These are phyloP conservation scores for Neofusicoccum sp. DNA, from an alignment of 2,329 filamentous ascomycete genomes.

Conservation along the genomic window DNA sequence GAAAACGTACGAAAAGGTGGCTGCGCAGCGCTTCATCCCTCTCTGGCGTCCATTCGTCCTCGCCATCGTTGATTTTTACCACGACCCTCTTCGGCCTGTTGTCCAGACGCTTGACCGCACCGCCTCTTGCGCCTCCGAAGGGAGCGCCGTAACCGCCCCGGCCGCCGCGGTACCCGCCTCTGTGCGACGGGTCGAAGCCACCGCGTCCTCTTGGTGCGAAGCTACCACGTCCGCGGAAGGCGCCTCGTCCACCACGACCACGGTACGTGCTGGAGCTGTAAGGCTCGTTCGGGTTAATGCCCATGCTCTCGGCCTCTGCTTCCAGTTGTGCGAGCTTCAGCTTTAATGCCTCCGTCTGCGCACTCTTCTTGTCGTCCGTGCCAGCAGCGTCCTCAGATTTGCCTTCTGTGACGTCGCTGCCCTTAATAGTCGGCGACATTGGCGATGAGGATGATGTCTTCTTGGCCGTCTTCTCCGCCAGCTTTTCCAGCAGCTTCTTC, in stretches of 20 bases:
- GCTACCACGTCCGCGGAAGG: constrained; percentile 41
- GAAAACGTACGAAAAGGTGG: constrained; percentile 55
- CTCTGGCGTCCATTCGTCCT: constrained; percentile 59
- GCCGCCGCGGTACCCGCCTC: constrained; percentile 34
- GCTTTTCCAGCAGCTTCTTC: constrained; percentile 58
- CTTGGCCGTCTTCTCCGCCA: constrained; percentile 34
- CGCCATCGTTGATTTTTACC: constrained; percentile 50
- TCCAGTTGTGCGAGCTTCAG: constrained; percentile 71
- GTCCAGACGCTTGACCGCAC: constrained; percentile 65
- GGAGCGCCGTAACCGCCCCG: constrained; percentile 42
- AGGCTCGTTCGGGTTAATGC: constrained; percentile 59
- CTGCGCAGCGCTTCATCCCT: constrained; percentile 70
- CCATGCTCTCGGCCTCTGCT: constrained; percentile 67
- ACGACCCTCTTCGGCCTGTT: constrained; percentile 70
- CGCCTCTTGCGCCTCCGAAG: constrained; percentile 32
- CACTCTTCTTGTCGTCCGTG: constrained; percentile 31
- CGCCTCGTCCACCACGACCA: constrained; percentile 27
- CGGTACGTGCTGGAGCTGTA: constrained; percentile 25
- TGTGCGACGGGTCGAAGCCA: constrained; percentile 11
- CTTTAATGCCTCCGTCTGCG: constrained; percentile 64
- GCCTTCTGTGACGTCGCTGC: constrained; percentile 26
- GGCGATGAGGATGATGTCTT: not conserved
- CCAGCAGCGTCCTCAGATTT: constrained; percentile 17
- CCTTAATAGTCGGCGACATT: constrained; percentile 13
- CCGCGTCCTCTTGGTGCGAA: constrained; percentile 36